phyloP scores from a whole-genome alignment of 1,139 yeast species.

The Kluyveromyces marxianus region DNA sequence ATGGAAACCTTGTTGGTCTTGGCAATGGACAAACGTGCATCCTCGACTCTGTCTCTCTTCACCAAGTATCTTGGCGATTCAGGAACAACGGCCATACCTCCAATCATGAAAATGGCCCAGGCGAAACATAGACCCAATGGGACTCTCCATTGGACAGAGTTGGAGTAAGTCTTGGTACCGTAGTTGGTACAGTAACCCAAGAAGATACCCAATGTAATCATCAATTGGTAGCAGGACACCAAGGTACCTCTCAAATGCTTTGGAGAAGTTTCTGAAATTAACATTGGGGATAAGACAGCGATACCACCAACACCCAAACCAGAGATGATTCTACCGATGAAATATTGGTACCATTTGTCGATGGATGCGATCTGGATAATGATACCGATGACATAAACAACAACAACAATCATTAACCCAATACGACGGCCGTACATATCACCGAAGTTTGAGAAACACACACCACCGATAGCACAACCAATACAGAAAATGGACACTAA shows the following conservation, averaged over 20 bases:
- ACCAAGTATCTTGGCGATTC: conserved; percentile 73
- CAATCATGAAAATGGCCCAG: conserved; percentile 36
- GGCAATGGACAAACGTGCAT: conserved; percentile 53
- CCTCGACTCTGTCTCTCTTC: conserved; percentile 44
- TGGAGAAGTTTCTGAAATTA: conserved; percentile 61
- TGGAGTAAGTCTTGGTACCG: conserved; percentile 42
- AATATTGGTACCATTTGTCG: conserved; percentile 44
- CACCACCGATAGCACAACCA: conserved; percentile 67
- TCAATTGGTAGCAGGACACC: conserved; percentile 57
- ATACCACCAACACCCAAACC: conserved; percentile 63
- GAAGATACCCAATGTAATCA: conserved; percentile 56
- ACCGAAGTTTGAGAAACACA: conserved; percentile 44
- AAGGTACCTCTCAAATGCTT: conserved; percentile 62
- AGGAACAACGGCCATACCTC: conserved; percentile 62
- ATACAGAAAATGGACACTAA: conserved; percentile 60
- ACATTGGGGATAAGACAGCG: conserved; percentile 54
- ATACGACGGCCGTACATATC: conserved; percentile 58
- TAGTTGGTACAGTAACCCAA: conserved; percentile 57
- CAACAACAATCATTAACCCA: conserved; percentile 48
- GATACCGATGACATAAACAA: conserved; percentile 56
- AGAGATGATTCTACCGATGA: conserved; percentile 56
- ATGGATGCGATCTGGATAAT: conserved; percentile 55
- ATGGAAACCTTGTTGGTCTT: conserved; percentile 47
- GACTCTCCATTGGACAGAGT: conserved; percentile 57
- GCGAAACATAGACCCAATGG: conserved; percentile 47